Evolutionary conservation across 1,284 basidiomycete species (phyloP), one percentile per base, ranked within the genome.

Genomic region (Naganishia liquefaciens): DNA sequence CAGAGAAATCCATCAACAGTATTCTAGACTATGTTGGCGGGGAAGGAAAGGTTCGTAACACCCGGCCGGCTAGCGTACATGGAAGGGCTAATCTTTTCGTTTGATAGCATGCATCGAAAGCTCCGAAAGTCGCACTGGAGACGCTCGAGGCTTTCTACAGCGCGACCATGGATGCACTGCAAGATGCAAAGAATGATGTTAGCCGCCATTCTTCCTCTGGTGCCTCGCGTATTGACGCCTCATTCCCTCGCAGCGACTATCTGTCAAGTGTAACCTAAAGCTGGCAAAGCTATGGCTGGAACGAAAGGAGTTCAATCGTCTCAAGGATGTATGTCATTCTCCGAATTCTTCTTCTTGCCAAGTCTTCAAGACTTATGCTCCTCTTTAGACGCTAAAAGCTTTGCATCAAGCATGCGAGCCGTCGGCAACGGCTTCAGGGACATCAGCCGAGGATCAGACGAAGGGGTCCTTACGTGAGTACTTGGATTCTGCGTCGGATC

Each of bases 1-100:
- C 91, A 7, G 96, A 99, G 79, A 99, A 99, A 82, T 90, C 91
- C 7, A 99, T 99, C 82, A 99, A 98, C 77, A 91, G 91, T 67
- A 97, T 99, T 68, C 82, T 99, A 69, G 96, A 99, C 78, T 99
- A 99, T 74, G 96, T 99, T 47, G 93, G 93, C 15, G 82, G 82
- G 33, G 93, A 93, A 68, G 80, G 81, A 37, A 91, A 91, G 60
- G 93, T 91, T n/a, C n/a, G n/a, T n/a, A n/a, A 75, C 85, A 87
- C 52, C n/a, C 21, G 2, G 21, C 42, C 49, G 11, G 13, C 6
- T 33, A 33, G 10, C 10, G 10, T 5, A 0, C 23, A n/a, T 17
- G 39, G 30, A 13, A n/a, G 9, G 43, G 15, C 44, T 11, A 51
- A 49, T 17, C 42, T 25, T 6, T 67, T 27, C 21, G 42, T 27